Evolutionary conservation across 148 eudicot species (phyloP).

Genomic region (Camellia granthamiana): DNA sequence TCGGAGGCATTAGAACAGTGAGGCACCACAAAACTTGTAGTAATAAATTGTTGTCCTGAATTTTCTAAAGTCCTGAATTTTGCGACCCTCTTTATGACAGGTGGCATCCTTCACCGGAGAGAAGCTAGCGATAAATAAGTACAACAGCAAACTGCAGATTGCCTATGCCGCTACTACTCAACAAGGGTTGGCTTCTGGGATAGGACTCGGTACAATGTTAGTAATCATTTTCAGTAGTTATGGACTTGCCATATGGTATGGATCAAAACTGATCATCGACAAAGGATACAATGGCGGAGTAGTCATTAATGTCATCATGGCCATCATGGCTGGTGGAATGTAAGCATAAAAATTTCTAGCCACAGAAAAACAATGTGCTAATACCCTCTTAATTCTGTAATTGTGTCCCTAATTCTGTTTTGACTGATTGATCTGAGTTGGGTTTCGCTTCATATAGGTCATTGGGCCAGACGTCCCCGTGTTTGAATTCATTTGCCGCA

Average conservation of each 20-base stretch:
- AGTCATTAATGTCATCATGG: slow-evolving; percentile 69
- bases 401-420: too few relatives aligned
- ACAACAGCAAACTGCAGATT: slow-evolving; percentile 38
- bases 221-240: slow-evolving; percentile 41
- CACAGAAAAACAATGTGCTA: not conserved
- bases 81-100: slow-evolving; percentile 23
- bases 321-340: slow-evolving; percentile 72
- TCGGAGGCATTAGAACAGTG: slow-evolving; percentile 80
- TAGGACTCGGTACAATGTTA: slow-evolving; percentile 54
- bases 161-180: slow-evolving; percentile 49
- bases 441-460: slow-evolving; percentile 44
- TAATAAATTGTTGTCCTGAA: not conserved
- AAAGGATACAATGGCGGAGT: slow-evolving; percentile 72
- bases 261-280: slow-evolving; percentile 53
- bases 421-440: not conserved
- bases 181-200: slow-evolving; percentile 78
- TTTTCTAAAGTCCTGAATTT: not conserved
- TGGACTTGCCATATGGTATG: slow-evolving; percentile 77
- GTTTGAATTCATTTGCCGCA: slow-evolving; percentile 65
- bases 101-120: slow-evolving; percentile 90
- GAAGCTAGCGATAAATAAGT: slow-evolving; percentile 51
- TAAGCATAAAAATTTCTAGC: slow-evolving; percentile 27
- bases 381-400: too few relatives aligned
- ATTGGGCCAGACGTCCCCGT: slow-evolving; percentile 69
- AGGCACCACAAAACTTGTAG: not conserved